phyloP scores from a whole-genome alignment of 2,329 filamentous ascomycete genomes.

The Xylaria polymorpha region DNA sequence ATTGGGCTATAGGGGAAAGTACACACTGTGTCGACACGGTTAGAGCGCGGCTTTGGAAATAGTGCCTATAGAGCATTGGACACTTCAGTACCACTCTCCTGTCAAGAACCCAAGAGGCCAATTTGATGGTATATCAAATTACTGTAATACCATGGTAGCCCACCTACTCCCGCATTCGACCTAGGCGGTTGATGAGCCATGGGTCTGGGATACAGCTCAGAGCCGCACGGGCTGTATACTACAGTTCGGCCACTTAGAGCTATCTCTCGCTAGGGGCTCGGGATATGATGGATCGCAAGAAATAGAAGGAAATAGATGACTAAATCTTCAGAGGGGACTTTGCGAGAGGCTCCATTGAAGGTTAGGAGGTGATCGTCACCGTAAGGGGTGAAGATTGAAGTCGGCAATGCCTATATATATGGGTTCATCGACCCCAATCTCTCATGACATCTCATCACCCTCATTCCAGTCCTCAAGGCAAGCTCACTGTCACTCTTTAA shows the following conservation, averaged over 20 bases:
- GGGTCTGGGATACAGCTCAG: constrained; percentile 1
- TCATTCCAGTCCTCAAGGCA: constrained; percentile 8
- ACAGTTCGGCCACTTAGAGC: not conserved
- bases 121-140: not conserved
- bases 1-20: constrained; percentile 1
- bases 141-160: not conserved
- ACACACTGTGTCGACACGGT: not conserved
- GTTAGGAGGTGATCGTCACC: not conserved
- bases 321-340: not conserved
- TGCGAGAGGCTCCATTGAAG: not conserved
- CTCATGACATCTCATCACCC: constrained; percentile 8
- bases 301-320: constrained; percentile 16
- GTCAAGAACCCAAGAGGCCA: not conserved
- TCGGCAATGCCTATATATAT: constrained; percentile 32
- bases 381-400: not conserved
- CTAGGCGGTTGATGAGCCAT: not conserved
- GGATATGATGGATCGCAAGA: constrained; percentile 34
- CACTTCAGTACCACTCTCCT: not conserved
- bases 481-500: constrained; percentile 34
- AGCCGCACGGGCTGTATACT: constrained; percentile 5
- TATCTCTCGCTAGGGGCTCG: not conserved
- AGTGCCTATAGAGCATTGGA: constrained; percentile 7
- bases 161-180: not conserved
- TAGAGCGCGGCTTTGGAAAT: not conserved
- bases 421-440: constrained; percentile 3